Conservation (phyloP, 2,329 filamentous ascomycete species). For the Colletotrichum sp. region DNA sequence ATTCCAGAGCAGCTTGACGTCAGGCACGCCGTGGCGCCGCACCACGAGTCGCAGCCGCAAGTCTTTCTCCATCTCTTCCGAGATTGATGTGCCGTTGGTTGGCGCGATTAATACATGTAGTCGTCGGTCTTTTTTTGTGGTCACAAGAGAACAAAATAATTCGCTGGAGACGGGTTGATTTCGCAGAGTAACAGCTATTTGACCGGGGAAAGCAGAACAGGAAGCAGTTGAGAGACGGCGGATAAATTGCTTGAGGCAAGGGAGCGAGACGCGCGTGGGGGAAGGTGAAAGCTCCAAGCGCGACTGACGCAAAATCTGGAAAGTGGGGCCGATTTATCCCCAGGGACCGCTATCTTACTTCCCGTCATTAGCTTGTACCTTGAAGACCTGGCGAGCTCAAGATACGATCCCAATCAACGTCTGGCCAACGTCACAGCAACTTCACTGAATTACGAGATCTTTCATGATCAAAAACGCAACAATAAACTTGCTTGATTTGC, state of each 20-base stretch:
- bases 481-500: background rate
- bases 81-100: background rate
- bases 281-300: constrained; percentile 13
- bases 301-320: constrained; percentile 19
- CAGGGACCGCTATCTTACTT: background rate
- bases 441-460: too few relatives aligned
- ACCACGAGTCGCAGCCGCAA: constrained; percentile 79
- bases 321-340: constrained; percentile 11
- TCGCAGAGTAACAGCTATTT: background rate
- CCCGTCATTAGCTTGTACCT: background rate
- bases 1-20: constrained; percentile 75
- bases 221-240: background rate
- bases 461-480: too few relatives aligned
- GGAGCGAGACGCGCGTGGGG: background rate
- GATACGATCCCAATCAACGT: background rate
- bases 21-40: constrained; percentile 75
- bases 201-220: background rate
- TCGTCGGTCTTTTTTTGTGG: background rate
- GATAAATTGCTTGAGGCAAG: background rate
- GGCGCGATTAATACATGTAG: background rate
- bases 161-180: background rate
- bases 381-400: background rate
- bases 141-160: background rate
- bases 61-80: constrained; percentile 28
- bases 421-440: too few relatives aligned